phyloP scores from a whole-genome alignment of 306 rosid species.

The Vigna nakashimae region DNA sequence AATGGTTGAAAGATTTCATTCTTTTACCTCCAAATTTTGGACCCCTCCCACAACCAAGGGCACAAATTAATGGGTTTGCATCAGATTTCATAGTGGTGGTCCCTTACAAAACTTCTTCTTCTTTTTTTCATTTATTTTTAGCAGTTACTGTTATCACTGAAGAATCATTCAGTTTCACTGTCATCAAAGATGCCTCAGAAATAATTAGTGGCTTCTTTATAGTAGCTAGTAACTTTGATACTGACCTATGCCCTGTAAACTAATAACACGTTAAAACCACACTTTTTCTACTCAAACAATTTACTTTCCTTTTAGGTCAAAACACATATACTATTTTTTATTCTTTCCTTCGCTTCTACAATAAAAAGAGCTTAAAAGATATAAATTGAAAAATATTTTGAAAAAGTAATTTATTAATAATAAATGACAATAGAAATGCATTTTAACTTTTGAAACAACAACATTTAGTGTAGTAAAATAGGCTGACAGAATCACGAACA shows the following conservation, averaged over 20 bases:
- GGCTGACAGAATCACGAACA: too few relatives aligned
- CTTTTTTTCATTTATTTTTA: background rate
- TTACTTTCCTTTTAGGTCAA: background rate
- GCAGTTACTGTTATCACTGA: background rate
- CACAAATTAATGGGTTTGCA: conserved; percentile 28
- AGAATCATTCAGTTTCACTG: conserved; percentile 15
- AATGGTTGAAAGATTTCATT: conserved; percentile 47
- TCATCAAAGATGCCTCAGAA: conserved; percentile 37
- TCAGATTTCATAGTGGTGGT: conserved; percentile 35
- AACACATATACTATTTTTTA: too few relatives aligned
- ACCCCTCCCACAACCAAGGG: conserved; percentile 46
- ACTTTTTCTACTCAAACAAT: conserved; percentile 4
- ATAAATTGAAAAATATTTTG: too few relatives aligned
- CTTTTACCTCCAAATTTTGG: conserved; percentile 45
- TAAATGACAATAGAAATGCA: too few relatives aligned
- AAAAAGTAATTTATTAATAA: too few relatives aligned
- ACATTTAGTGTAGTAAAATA: too few relatives aligned
- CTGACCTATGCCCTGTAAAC: background rate
- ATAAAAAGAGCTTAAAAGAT: too few relatives aligned
- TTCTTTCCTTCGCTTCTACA: too few relatives aligned
- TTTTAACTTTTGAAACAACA: too few relatives aligned
- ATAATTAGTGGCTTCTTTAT: conserved; percentile 14
- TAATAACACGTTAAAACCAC: conserved; percentile 17
- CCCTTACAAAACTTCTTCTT: background rate
- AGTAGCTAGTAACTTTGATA: conserved; percentile 6